phyloP scores from a whole-genome alignment of 2,329 filamentous ascomycete genomes.

The Seiridium cupressi region DNA sequence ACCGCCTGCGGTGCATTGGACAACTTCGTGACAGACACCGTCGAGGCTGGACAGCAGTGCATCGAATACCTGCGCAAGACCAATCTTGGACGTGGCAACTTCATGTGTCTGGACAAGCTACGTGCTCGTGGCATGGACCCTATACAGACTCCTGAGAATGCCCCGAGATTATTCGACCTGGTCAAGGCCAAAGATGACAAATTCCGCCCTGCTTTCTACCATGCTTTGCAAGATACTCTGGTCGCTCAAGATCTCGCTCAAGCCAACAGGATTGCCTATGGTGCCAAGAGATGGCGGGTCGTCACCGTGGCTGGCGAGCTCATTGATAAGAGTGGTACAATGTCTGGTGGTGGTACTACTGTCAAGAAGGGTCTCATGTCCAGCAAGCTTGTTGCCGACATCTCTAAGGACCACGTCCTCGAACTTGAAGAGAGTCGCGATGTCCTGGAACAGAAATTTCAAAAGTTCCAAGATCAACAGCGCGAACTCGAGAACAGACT shows the following conservation, averaged over 20 bases:
- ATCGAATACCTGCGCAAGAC: slow-evolving; percentile 98
- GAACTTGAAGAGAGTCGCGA: slow-evolving; percentile 89
- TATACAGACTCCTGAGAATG: slow-evolving; percentile 87
- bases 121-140: slow-evolving; percentile 72
- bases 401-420: slow-evolving; percentile 81
- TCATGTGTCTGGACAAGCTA: slow-evolving; percentile 91
- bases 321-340: slow-evolving; percentile 97
- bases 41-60: slow-evolving; percentile 95
- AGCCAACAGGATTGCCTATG: slow-evolving; percentile 95
- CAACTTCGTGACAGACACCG: slow-evolving; percentile 95
- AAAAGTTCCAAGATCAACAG: slow-evolving; percentile 81
- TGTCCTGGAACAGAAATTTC: slow-evolving; percentile 76
- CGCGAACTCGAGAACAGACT: slow-evolving; percentile 74
- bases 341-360: slow-evolving; percentile 93
- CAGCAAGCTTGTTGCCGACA: slow-evolving; percentile 86
- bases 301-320: slow-evolving; percentile 93
- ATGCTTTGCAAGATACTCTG: slow-evolving; percentile 90
- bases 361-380: slow-evolving; percentile 95
- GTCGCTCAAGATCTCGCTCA: slow-evolving; percentile 93
- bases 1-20: slow-evolving; percentile 90
- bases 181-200: slow-evolving; percentile 84
- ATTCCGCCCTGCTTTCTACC: slow-evolving; percentile 90
- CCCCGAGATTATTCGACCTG: slow-evolving; percentile 88
- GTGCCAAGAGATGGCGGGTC: slow-evolving; percentile 89
- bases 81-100: slow-evolving; percentile 93